A percentile compares a stretch with the other conserved stretches of the same genome.
Evolutionary conservation across 139 green algal genomes (phyloP).

Genomic region (Picochlorum sp.): DNA sequence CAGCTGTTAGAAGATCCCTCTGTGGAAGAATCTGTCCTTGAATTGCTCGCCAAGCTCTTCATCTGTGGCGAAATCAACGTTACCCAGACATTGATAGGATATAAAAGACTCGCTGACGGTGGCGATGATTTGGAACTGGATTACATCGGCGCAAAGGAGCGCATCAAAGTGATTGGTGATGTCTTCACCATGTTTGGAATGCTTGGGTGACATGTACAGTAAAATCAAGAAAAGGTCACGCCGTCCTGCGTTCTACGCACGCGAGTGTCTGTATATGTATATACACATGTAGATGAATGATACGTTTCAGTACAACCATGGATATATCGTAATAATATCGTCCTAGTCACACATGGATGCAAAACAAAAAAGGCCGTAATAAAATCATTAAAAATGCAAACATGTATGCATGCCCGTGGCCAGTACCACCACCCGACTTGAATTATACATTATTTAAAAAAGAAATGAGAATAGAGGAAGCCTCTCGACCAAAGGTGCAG

Average conservation of each 20-base stretch:
- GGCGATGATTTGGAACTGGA: conserved; percentile 11
- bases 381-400: background rate
- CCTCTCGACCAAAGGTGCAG: conserved; percentile 82
- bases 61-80: conserved; percentile 31
- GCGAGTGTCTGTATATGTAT: no score
- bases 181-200: background rate
- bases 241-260: no score
- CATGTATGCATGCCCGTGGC: background rate
- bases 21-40: conserved; percentile 9
- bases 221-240: no score
- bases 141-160: background rate
- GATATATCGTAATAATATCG: no score
- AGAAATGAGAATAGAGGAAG: conserved; percentile 93
- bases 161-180: background rate
- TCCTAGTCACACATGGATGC: no score
- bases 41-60: conserved; percentile 19
- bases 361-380: no score
- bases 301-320: no score
- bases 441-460: conserved; percentile 16
- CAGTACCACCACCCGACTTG: background rate
- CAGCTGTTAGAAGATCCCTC: background rate
- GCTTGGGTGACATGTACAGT: background rate
- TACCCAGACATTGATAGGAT: conserved; percentile 5
- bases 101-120: background rate
- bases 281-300: no score